Percentiles rank a stretch among this genome's conserved stretches.
phyloP scores from a whole-genome alignment of 306 rosid species.

The Quercus aquifolioides region DNA sequence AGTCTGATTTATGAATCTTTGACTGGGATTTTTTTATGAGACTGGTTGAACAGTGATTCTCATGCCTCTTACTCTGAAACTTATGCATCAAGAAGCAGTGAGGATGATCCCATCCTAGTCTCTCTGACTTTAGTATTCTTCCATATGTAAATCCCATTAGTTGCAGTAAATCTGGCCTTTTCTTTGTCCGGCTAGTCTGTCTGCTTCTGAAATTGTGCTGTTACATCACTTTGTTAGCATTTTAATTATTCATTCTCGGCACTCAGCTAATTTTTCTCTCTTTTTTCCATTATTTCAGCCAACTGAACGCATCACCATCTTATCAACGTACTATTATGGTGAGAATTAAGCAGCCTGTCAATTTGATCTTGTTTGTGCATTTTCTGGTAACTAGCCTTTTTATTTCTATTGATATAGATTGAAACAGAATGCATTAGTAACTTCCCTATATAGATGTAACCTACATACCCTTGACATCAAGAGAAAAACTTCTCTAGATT shows the following conservation, averaged over 20 bases:
- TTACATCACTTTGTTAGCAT: background rate
- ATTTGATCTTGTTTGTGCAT: background rate
- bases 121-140: background rate
- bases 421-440: background rate
- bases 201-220: background rate
- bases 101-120: background rate
- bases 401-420: background rate
- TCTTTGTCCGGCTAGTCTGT: conserved; percentile 3
- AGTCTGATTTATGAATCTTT: background rate
- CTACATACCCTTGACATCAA: background rate
- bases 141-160: background rate
- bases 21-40: background rate
- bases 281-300: conserved; percentile 55
- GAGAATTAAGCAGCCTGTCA: conserved; percentile 28
- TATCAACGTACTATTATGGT: conserved; percentile 92
- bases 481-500: background rate
- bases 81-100: background rate
- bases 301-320: conserved; percentile 71
- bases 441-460: background rate
- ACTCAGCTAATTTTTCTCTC: background rate
- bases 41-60: background rate
- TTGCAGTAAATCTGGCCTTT: background rate
- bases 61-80: background rate
- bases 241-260: background rate
- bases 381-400: background rate